Percentiles rank a stretch among this genome's conserved stretches.
Conservation (phyloP, 305 asterid species). For the Fraxinus baroniana region DNA sequence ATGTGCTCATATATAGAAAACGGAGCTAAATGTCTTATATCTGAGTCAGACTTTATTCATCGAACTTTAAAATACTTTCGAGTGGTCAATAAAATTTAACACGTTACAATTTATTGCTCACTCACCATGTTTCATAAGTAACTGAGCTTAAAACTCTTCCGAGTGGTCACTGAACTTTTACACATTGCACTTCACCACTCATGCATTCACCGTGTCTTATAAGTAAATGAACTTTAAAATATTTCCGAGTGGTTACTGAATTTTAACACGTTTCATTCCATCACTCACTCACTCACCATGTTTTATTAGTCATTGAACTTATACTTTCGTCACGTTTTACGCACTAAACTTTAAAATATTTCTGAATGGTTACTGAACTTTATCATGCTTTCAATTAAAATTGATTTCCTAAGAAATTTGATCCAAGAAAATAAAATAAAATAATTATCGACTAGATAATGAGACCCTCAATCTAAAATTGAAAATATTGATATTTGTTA, state of each 20-base stretch:
- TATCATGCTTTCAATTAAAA: background rate
- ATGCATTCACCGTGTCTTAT: background rate
- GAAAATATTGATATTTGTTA: background rate
- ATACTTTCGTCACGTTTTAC: background rate
- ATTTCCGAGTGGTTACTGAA: background rate
- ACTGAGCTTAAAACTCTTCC: no score
- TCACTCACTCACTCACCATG: background rate
- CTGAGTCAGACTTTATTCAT: no score
- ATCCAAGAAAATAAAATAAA: background rate
- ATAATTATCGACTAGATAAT: no score
- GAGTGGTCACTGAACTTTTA: background rate
- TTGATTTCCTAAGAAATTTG: background rate
- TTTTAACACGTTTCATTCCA: no score
- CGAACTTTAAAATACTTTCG: no score
- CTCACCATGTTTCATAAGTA: background rate
- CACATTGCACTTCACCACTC: background rate
- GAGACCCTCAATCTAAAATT: background rate
- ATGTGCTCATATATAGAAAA: no score
- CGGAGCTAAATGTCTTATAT: no score
- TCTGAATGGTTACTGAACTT: background rate
- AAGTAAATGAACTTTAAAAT: background rate
- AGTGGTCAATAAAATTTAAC: background rate
- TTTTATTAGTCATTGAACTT: background rate
- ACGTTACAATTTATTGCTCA: background rate
- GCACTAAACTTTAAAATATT: background rate